These are phyloP conservation scores for Silene latifolia DNA, from an alignment of 148 eudicot genomes.

Conservation along the genomic window DNA sequence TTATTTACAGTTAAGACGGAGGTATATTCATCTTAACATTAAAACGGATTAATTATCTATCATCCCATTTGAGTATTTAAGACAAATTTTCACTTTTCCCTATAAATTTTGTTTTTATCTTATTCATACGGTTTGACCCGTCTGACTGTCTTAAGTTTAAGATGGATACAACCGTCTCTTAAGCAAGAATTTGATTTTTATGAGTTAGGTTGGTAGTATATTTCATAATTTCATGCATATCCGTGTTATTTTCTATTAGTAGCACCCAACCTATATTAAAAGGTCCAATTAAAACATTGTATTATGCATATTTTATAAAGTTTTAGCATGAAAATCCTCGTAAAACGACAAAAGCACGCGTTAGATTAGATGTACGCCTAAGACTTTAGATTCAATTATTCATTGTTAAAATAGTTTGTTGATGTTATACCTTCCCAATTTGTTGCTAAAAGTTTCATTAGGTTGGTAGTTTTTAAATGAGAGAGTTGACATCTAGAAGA, in stretches of 20 bases:
- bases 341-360: not conserved
- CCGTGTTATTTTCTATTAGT: not conserved
- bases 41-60: no score
- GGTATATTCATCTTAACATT: no score
- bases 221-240: constrained; percentile 1
- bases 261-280: not conserved
- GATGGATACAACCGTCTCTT: no score
- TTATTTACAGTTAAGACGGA: no score
- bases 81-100: no score
- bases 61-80: no score
- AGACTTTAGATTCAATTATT: not conserved
- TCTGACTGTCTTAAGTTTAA: no score
- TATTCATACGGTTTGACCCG: no score
- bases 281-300: constrained; percentile 8
- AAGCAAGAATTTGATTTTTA: not conserved
- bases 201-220: constrained; percentile 1
- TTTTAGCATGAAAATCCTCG: not conserved
- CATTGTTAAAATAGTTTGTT: not conserved
- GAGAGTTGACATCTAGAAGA: not conserved
- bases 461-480: no score
- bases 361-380: not conserved
- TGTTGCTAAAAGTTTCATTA: not conserved
- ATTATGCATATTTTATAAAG: not conserved
- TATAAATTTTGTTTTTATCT: no score
- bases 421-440: not conserved